phyloP scores from a whole-genome alignment of 1,284 basidiomycete species.

The Cutaneotrichosporon daszewskae region DNA sequence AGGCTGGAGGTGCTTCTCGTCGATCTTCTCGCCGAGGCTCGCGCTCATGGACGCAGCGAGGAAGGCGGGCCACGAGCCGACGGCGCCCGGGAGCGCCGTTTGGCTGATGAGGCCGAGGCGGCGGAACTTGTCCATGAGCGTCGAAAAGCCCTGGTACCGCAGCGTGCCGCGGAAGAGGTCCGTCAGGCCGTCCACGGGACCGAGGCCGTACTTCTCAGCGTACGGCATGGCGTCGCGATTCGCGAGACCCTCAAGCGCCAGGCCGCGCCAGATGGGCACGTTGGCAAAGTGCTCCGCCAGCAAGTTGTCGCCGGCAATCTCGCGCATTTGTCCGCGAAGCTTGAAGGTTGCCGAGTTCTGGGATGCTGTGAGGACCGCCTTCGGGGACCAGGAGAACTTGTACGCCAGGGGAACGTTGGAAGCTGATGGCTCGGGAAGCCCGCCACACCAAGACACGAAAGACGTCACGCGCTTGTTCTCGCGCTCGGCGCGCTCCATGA shows the following conservation, averaged over 20 bases:
- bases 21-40: slow-evolving; percentile 3
- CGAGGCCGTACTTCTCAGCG: slow-evolving; percentile 64
- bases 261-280: slow-evolving; percentile 62
- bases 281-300: slow-evolving; percentile 59
- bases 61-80: slow-evolving; percentile 27
- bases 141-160: slow-evolving; percentile 81
- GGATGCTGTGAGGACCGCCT: slow-evolving; percentile 78
- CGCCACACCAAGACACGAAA: slow-evolving; percentile 91
- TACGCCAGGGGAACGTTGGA: slow-evolving; percentile 68
- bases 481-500: slow-evolving; percentile 59
- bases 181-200: slow-evolving; percentile 52
- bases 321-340: slow-evolving; percentile 41
- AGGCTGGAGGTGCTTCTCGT: neutral
- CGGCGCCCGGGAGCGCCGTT: slow-evolving; percentile 31
- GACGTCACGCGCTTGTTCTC: slow-evolving; percentile 63
- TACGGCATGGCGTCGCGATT: slow-evolving; percentile 84
- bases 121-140: slow-evolving; percentile 69
- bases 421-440: slow-evolving; percentile 74
- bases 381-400: slow-evolving; percentile 93
- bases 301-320: slow-evolving; percentile 57
- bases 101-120: slow-evolving; percentile 64
- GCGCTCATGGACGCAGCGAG: slow-evolving; percentile 14
- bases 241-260: slow-evolving; percentile 77
- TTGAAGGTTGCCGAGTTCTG: slow-evolving; percentile 70
- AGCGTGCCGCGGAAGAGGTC: slow-evolving; percentile 82